Base-by-base conservation (phyloP, 164 flowering plant species). In the Piper betle region DNA sequence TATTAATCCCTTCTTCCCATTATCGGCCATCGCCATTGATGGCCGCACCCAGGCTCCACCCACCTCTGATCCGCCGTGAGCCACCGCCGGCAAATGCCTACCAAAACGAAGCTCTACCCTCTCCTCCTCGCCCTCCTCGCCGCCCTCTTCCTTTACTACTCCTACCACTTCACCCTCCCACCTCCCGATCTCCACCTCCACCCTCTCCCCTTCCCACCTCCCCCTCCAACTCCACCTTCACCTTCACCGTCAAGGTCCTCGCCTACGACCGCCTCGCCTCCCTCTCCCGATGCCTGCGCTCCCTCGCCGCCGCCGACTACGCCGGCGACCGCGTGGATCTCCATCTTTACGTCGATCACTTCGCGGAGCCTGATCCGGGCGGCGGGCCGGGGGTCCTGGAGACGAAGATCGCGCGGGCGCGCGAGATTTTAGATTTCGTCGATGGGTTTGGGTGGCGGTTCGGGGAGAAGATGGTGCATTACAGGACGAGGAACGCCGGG, bases 381-480 rank as follows among this genome's bases (percentile, higher is more conserved):
- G 39, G 62, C 25, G 65, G 42, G 62, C 63, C 65, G 19, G 48
- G 6, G 17, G 52, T 57, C 38, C 33, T 74, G 72, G 86, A 79
- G 20, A 46, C 53, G 43, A 78, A 69, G 57, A 58, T 92, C 58
- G 73, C 69, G 37, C 71, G 67, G 18, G 78, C 90, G 39, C 76
- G 41, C 12, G 55, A 67, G 53, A 90, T 93, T 39, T 63, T 93
- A 72, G 71, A 71, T 17, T 90, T 90, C 54, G 83, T 84, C 18
- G 99, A 87, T 74, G 80, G 79, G 65, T 90, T 93, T 58, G 62
- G 39, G 37, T 93, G 97, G 97, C 61, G 46, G 12, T 79, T 65
- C 60, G 96, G 99, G 18, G 77, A 80, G 40, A 90, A 93, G 76
- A 11, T 90, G 25, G 87, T 93, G 73, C 99, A 93, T 71, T 90